Evolutionary conservation across 768 basidiomycete species (phyloP), one percentile per base, ranked within the genome.

Genomic region (Naematelia aurantialba): DNA sequence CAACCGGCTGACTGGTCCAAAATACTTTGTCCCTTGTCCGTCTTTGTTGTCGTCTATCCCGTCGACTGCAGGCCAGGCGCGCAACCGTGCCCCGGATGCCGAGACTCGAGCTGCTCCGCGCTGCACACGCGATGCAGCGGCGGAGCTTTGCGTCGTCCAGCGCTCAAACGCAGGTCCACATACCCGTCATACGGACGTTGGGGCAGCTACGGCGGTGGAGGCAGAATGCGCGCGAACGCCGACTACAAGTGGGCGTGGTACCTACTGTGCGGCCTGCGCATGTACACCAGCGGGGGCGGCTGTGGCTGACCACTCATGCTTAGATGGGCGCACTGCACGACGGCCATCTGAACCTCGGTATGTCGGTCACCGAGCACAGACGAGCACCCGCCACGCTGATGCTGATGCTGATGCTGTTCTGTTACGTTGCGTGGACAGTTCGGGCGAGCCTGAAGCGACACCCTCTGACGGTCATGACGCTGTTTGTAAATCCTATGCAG

Each of bases 401-500:
- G 46, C 12, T 49, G 51, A 39, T 22, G n/a, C 56, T 29, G 42
- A 44, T n/a, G n/a, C n/a, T n/a, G n/a, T n/a, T n/a, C n/a, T n/a
- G n/a, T n/a, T n/a, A n/a, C n/a, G n/a, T n/a, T n/a, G n/a, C n/a
- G 17, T 22, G 29, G 42, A 5, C 73, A 98, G 94, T 98, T 22
- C 81, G 83, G 58, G 81, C 81, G 51, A 92, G 90, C 0, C 81
- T 98, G 2, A 74, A 78, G 1, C 83, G 86, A 56, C 92, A 93
- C 70, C 89, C 91, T 57, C 77, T 86, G 42, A 98, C 96, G 0
- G 85, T 97, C 66, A 79, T 97, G 59, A 96, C 93, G 25, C 90
- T 99, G 67, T 99, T 97, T 76, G 93, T 99, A 59, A 98, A 99
- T 74, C 96, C 96, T 0, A 88, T 93, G 2, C 93, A 98, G 76